A percentile compares a stretch with the other conserved stretches of the same genome.
These are phyloP conservation scores for Gastrodia elata DNA, from an alignment of 106 monocot genomes.

Conservation along the genomic window DNA sequence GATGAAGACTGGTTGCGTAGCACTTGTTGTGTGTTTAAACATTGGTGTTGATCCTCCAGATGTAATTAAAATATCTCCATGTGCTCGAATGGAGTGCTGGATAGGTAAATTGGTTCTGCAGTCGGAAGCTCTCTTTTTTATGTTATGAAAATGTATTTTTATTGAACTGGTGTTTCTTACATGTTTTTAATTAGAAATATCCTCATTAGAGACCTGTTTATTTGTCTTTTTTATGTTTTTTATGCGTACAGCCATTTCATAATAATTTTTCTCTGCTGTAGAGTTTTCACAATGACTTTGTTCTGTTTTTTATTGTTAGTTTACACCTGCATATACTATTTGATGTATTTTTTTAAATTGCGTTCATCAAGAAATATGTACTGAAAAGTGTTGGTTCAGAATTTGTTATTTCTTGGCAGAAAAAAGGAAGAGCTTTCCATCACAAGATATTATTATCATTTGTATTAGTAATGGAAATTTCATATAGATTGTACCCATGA, in stretches of 20 bases:
- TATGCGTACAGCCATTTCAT: not conserved
- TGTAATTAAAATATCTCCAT: constrained; percentile 97
- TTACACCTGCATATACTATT: not conserved
- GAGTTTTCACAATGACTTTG: not conserved
- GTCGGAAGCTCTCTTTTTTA: not conserved
- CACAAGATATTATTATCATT: not conserved
- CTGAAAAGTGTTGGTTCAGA: not conserved
- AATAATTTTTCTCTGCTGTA: not conserved
- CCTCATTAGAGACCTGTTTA: too few relatives aligned
- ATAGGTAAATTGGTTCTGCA: constrained; percentile 55
- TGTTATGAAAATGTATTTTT: not conserved
- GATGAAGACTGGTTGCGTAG: constrained; percentile 98
- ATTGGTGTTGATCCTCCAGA: constrained; percentile 94
- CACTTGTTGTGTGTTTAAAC: constrained; percentile 91
- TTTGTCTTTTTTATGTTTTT: too few relatives aligned
- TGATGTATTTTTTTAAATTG: not conserved
- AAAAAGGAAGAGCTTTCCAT: not conserved
- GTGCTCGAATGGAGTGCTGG: constrained; percentile 99
- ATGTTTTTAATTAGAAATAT: too few relatives aligned
- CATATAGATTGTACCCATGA: not conserved
- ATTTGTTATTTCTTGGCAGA: not conserved
- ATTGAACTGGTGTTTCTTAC: not conserved
- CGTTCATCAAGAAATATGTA: not conserved
- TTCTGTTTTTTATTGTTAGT: not conserved
- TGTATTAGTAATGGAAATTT: not conserved